Conservation (phyloP, 805 yeast species). For the Cyberlindnera maritima region DNA sequence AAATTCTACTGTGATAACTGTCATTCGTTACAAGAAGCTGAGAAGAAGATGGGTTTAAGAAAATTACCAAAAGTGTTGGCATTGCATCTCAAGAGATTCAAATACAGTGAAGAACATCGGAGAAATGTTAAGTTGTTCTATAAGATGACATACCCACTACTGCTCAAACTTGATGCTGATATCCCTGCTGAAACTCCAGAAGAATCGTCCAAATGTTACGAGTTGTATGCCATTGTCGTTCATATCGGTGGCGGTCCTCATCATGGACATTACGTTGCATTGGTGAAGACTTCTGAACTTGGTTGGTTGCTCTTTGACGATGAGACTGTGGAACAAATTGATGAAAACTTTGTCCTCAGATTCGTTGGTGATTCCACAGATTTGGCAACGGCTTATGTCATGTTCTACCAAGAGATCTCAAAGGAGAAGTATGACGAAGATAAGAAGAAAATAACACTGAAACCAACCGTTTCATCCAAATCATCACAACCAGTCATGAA, state of each 20-base stretch:
- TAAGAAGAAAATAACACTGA: not conserved
- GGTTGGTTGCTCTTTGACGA: constrained; percentile 96
- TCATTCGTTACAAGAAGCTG: constrained; percentile 89
- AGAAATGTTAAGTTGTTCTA: constrained; percentile 84
- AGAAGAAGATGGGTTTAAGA: constrained; percentile 79
- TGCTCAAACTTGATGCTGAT: constrained; percentile 48
- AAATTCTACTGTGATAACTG: constrained; percentile 93
- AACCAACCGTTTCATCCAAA: not conserved
- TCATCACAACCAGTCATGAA: not conserved
- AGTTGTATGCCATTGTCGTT: constrained; percentile 80
- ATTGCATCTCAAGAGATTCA: constrained; percentile 86
- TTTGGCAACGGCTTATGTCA: constrained; percentile 85
- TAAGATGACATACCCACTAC: constrained; percentile 76
- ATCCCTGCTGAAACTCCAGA: constrained; percentile 56
- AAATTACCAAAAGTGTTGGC: constrained; percentile 75
- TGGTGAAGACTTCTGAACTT: constrained; percentile 70
- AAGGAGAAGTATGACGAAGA: constrained; percentile 32
- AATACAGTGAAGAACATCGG: constrained; percentile 80
- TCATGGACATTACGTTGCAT: constrained; percentile 92
- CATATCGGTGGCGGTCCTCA: constrained; percentile 98
- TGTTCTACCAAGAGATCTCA: constrained; percentile 70
- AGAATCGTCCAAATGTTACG: constrained; percentile 57
- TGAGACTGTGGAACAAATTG: constrained; percentile 88
- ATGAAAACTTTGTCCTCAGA: constrained; percentile 74
- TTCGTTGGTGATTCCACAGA: constrained; percentile 90